Evolutionary conservation across 2,329 filamentous ascomycete genomes (phyloP).

Genomic region (Grosmannia clavigera): DNA sequence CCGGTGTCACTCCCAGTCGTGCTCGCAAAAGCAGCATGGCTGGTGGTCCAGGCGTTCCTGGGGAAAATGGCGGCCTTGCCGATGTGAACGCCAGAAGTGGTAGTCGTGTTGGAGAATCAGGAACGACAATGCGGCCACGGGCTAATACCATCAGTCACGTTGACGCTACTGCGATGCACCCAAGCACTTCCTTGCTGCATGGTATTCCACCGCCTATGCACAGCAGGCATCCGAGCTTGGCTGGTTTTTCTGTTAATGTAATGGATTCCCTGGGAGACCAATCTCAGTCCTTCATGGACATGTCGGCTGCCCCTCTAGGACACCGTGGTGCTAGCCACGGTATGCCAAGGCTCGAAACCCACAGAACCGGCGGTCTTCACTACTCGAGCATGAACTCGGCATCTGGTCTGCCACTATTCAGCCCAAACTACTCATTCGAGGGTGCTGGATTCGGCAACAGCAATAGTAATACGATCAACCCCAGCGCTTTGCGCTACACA

Average conservation of each 20-base stretch:
- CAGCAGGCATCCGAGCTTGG: constrained; percentile 64
- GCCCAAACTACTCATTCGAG: constrained; percentile 57
- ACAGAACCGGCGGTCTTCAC: constrained; percentile 52
- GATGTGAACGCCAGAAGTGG: not conserved
- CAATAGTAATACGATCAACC: constrained; percentile 56
- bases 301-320: constrained; percentile 51
- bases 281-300: constrained; percentile 49
- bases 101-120: not conserved
- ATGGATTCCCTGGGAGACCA: constrained; percentile 31
- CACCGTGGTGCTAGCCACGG: constrained; percentile 55
- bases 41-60: constrained; percentile 29
- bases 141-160: constrained; percentile 96
- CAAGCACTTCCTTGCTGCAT: constrained; percentile 36
- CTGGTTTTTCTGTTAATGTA: constrained; percentile 47
- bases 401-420: constrained; percentile 52
- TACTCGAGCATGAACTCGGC: constrained; percentile 65
- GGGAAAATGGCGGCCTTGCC: not conserved
- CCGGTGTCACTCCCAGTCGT: constrained; percentile 55
- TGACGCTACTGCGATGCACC: constrained; percentile 61
- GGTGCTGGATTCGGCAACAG: constrained; percentile 56
- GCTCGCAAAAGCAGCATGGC: constrained; percentile 90
- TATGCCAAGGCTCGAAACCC: constrained; percentile 74
- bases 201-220: constrained; percentile 38
- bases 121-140: constrained; percentile 60
- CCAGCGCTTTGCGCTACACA: constrained; percentile 65